Evolutionary conservation across 306 rosid genomes (phyloP).

Genomic region (Lotus japonicus): DNA sequence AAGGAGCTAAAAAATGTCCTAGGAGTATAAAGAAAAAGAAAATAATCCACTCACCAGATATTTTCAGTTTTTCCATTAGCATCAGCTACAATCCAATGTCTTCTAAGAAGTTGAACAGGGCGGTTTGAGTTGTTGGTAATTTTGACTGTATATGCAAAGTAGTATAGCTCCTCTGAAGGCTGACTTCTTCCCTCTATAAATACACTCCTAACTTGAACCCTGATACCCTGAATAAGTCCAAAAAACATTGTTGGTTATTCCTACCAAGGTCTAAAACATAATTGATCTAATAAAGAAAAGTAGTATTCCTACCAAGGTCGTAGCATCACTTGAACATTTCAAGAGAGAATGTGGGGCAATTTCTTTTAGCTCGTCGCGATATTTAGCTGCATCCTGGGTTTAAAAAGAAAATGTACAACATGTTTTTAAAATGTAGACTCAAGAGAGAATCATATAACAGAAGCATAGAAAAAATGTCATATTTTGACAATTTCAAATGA

Average conservation of each 20-base stretch:
- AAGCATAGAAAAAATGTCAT: not conserved
- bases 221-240: slow-evolving; percentile 50
- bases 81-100: slow-evolving; percentile 83
- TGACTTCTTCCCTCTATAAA: slow-evolving; percentile 76
- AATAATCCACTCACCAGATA: slow-evolving; percentile 46
- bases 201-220: slow-evolving; percentile 73
- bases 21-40: slow-evolving; percentile 4
- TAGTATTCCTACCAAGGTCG: slow-evolving; percentile 54
- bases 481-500: not conserved
- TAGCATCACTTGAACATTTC: slow-evolving; percentile 77
- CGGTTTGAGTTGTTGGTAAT: slow-evolving; percentile 64
- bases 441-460: not conserved
- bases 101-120: slow-evolving; percentile 74
- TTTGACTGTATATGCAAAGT: slow-evolving; percentile 61
- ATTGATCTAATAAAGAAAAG: not conserved
- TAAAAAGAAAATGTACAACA: not conserved
- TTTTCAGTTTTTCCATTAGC: slow-evolving; percentile 68
- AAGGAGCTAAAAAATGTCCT: not conserved
- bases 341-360: slow-evolving; percentile 62
- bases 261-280: not conserved
- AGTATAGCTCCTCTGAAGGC: slow-evolving; percentile 54
- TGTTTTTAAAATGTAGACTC: not conserved
- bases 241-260: not conserved
- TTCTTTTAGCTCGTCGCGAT: slow-evolving; percentile 60
- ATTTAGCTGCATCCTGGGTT: slow-evolving; percentile 68